Evolutionary conservation across 805 yeast species (phyloP), one percentile per base, ranked within the genome.

Genomic region (Metschnikowia kofuensis): DNA sequence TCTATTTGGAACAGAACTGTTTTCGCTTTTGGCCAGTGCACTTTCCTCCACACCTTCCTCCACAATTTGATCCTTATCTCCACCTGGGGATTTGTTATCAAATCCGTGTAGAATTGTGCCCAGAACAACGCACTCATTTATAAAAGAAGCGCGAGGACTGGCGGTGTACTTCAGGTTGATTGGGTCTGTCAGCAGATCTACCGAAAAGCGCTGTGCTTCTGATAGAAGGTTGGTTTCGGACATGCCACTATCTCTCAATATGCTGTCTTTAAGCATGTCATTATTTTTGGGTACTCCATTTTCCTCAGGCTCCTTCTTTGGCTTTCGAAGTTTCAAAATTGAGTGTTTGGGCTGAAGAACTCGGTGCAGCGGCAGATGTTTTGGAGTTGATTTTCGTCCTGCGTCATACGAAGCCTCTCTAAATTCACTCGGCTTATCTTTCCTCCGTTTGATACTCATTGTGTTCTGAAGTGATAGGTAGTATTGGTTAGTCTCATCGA

Each of bases 341-440:
- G 74, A 69, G 35, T 65, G 58, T 53, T 69, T 69, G 1, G 78
- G 78, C 54, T 70, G 66, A 35, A 73, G 57, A 2, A 61, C 65
- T 43, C 69, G 72, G 55, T 73, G 78, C 29, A 71, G 68, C 5
- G 78, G 78, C 47, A 65, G 64, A 49, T 70, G 75, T 44, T 71
- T 72, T 1, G 47, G 49, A 12, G 48, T 40, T 11, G 52, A 52
- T 16, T 50, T 46, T n/a, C 35, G 9, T 16, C 42, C 49, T 11
- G 29, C 41, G 11, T 27, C 21, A 4, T 21, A 21, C 21, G 4
- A 21, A 21, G 21, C 2, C 21, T 21, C 21, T 21, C 21, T 4
- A 15, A 6, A 12, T n/a, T 27, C 15, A 13, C 16, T 21, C 4
- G 16, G 34, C 29, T n/a, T 44, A 38, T 37, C 29, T 21, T 30